Evolutionary conservation across 331 rosid genomes (phyloP).

Genomic region (Quercus lobata): DNA sequence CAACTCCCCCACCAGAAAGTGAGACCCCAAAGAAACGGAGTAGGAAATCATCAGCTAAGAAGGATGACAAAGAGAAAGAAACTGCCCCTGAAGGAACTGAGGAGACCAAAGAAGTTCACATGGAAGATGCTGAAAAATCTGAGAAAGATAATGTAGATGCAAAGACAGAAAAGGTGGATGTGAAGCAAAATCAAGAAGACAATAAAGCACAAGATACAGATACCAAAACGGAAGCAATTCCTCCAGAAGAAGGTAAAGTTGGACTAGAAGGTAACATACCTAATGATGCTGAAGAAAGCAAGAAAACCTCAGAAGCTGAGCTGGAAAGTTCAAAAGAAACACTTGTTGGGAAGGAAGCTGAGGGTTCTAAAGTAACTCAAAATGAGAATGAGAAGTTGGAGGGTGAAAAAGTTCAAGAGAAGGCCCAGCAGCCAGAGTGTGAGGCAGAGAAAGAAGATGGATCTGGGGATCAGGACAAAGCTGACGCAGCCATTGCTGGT

Average conservation of each 20-base stretch:
- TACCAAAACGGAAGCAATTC: constrained; percentile 33
- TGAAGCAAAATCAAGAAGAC: constrained; percentile 45
- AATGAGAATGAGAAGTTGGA: constrained; percentile 29
- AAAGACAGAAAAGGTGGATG: constrained; percentile 41
- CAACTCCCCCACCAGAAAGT: constrained; percentile 40
- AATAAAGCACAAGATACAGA: constrained; percentile 33
- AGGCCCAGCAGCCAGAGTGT: constrained; percentile 36
- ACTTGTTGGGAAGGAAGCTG: constrained; percentile 36
- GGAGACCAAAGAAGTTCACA: constrained; percentile 40
- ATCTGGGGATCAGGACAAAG: constrained; percentile 32
- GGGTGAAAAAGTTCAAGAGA: constrained; percentile 23
- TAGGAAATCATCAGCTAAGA: constrained; percentile 53
- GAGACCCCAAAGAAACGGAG: constrained; percentile 72
- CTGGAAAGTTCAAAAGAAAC: constrained; percentile 25
- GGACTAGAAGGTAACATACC: constrained; percentile 28
- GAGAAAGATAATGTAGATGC: constrained; percentile 35
- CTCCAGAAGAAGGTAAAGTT: constrained; percentile 26
- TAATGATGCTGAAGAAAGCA: constrained; percentile 41
- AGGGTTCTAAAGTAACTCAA: constrained; percentile 37
- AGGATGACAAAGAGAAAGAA: constrained; percentile 38
- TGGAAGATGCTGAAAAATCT: constrained; percentile 48
- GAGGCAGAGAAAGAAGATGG: constrained; percentile 45
- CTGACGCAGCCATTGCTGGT: constrained; percentile 21
- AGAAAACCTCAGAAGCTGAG: constrained; percentile 34
- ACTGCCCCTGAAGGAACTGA: constrained; percentile 40